phyloP scores from a whole-genome alignment of 768 basidiomycete genomes.

The Tylopilus plumbeoviolaceoides region DNA sequence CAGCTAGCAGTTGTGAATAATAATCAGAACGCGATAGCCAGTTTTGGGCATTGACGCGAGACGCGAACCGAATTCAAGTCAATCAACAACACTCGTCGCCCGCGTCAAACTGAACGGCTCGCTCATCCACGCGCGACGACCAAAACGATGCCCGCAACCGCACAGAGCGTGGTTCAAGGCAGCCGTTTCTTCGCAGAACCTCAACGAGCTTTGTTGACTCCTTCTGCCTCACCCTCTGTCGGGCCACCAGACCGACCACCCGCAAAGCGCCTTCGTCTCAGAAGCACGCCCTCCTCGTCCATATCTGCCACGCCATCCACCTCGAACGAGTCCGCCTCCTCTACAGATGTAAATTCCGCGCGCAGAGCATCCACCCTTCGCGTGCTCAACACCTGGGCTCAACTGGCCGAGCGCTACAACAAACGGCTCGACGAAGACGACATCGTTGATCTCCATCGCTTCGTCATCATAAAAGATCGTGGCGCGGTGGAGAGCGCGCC shows the following conservation, averaged over 20 bases:
- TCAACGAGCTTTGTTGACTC: slow-evolving; percentile 17
- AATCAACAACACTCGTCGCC: slow-evolving; percentile 7
- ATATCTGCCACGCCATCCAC: slow-evolving; percentile 34
- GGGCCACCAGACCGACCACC: slow-evolving; percentile 37
- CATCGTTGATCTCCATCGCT: slow-evolving; percentile 64
- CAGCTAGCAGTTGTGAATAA: neutral
- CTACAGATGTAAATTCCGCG: slow-evolving; percentile 47
- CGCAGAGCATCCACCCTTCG: slow-evolving; percentile 51
- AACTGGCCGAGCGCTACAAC: slow-evolving; percentile 65
- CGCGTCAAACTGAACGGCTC: neutral
- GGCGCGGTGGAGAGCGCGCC: slow-evolving; percentile 52
- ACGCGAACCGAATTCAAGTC: slow-evolving; percentile 2
- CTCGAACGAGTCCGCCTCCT: slow-evolving; percentile 25
- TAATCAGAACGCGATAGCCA: neutral
- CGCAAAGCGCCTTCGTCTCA: slow-evolving; percentile 46
- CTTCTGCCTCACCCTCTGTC: slow-evolving; percentile 28
- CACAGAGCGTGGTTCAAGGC: neutral
- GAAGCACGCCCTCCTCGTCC: slow-evolving; percentile 43
- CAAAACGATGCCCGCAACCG: slow-evolving; percentile 10
- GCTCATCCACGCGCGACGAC: slow-evolving; percentile 9
- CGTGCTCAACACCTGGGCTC: slow-evolving; percentile 60
- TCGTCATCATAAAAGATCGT: slow-evolving; percentile 62
- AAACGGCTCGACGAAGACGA: slow-evolving; percentile 74
- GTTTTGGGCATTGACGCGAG: slow-evolving; percentile 14
- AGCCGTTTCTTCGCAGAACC: slow-evolving; percentile 12